phyloP scores from a whole-genome alignment of 805 yeast species.

The Teunomyces funiuensis region DNA sequence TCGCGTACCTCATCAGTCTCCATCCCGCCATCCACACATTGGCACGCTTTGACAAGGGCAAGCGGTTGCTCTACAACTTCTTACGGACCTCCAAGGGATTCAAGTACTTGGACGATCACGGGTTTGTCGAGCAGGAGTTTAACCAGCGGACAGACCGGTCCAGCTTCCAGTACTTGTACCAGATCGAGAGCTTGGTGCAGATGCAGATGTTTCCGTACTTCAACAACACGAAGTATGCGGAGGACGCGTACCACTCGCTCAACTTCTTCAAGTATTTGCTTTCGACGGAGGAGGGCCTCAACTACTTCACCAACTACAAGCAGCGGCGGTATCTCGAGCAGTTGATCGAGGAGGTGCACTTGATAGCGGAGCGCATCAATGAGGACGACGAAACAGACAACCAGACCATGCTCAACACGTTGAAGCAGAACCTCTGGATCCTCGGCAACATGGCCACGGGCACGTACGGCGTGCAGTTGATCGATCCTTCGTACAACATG shows the following conservation, averaged over 20 bases:
- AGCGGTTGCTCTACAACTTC: conserved; percentile 56
- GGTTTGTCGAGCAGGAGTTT: conserved; percentile 66
- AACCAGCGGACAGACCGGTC: conserved; percentile 59
- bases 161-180: conserved; percentile 33
- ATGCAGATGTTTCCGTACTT: conserved; percentile 4
- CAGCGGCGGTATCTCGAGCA: conserved; percentile 47
- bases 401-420: conserved; percentile 22
- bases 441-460: conserved; percentile 80
- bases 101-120: conserved; percentile 52
- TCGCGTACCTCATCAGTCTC: conserved; percentile 50
- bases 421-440: conserved; percentile 85
- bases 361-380: conserved; percentile 14
- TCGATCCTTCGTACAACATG: conserved; percentile 31
- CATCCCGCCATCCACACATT: conserved; percentile 53
- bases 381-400: conserved; percentile 15
- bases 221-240: not conserved
- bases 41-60: conserved; percentile 28
- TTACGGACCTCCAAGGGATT: conserved; percentile 71
- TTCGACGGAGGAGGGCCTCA: conserved; percentile 77
- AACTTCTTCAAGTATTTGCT: conserved; percentile 82
- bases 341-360: conserved; percentile 23
- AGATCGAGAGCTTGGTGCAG: conserved; percentile 43
- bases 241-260: not conserved
- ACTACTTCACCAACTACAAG: conserved; percentile 43
- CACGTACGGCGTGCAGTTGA: conserved; percentile 57